A percentile compares a stretch with the other conserved stretches of the same genome.
Evolutionary conservation across 2,329 filamentous ascomycete species (phyloP).

Genomic region (Stagonosporopsis rhizophila): DNA sequence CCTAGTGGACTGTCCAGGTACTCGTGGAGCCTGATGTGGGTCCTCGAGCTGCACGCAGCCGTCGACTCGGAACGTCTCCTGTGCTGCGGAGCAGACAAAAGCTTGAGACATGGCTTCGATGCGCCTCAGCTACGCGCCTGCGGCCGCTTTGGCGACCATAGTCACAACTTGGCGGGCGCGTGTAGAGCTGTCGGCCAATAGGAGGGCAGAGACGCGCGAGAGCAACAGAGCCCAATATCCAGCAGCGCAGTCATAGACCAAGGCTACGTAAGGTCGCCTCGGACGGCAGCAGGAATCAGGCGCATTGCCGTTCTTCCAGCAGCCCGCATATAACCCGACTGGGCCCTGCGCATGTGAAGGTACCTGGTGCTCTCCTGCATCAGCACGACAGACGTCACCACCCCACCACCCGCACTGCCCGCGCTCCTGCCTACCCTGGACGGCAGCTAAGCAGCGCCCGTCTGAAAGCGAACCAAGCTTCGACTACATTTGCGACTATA

Average conservation of each 20-base stretch:
- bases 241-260: conserved; percentile 21
- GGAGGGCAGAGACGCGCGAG: conserved; percentile 21
- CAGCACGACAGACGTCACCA: conserved; percentile 17
- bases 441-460: conserved; percentile 16
- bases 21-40: conserved; percentile 10
- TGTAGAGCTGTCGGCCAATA: conserved; percentile 36
- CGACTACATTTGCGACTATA: conserved; percentile 7
- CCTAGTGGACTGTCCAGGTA: conserved; percentile 5
- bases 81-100: conserved; percentile 3
- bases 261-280: conserved; percentile 33
- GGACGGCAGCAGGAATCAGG: conserved; percentile 17
- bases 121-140: conserved; percentile 25
- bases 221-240: conserved; percentile 21
- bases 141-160: conserved; percentile 30
- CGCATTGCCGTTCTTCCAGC: conserved; percentile 16
- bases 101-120: conserved; percentile 24
- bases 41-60: conserved; percentile 4
- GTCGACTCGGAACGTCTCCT: conserved; percentile 20
- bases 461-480: conserved; percentile 9
- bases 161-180: conserved; percentile 30
- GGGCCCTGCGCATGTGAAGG: conserved; percentile 15
- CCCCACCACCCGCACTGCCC: conserved; percentile 13
- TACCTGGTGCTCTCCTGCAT: conserved; percentile 7
- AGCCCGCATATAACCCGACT: conserved; percentile 15
- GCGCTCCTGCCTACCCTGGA: conserved; percentile 6